Conservation (phyloP, 257 asterid genomes). For the Nemophila menziesii region DNA sequence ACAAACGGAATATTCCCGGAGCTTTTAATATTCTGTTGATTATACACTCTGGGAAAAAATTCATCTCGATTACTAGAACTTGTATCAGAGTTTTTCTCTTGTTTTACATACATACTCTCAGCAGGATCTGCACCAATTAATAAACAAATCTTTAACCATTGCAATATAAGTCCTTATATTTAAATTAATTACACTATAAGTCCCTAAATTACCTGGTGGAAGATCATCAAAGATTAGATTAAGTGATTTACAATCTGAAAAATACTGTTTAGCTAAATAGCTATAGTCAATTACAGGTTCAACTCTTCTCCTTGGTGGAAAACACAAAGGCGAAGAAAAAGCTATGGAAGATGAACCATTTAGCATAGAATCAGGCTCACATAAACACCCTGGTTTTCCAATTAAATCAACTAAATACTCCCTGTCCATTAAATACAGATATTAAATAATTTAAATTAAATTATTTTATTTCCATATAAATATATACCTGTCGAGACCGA, state of each 20-base stretch:
- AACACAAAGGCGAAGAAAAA: conserved; percentile 80
- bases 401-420: conserved; percentile 85
- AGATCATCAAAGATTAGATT: conserved; percentile 60
- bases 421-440: conserved; percentile 36
- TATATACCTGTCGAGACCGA: conserved; percentile 72
- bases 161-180: too few species aligned
- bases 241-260: conserved; percentile 69
- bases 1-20: conserved; percentile 30
- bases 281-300: conserved; percentile 61
- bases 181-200: too few species aligned
- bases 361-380: conserved; percentile 82
- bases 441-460: neutral
- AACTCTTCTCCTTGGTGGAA: conserved; percentile 70
- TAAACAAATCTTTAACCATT: neutral
- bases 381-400: conserved; percentile 70
- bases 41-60: conserved; percentile 26
- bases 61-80: conserved; percentile 47
- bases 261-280: conserved; percentile 80
- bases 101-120: conserved; percentile 27
- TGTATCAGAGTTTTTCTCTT: conserved; percentile 28
- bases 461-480: neutral
- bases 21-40: conserved; percentile 26
- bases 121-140: conserved; percentile 35
- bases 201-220: conserved; percentile 41
- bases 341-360: conserved; percentile 91